Evolutionary conservation across 371 early-diverging fungal genomes (phyloP).

Genomic region (Lichtheimia hyalospora): DNA sequence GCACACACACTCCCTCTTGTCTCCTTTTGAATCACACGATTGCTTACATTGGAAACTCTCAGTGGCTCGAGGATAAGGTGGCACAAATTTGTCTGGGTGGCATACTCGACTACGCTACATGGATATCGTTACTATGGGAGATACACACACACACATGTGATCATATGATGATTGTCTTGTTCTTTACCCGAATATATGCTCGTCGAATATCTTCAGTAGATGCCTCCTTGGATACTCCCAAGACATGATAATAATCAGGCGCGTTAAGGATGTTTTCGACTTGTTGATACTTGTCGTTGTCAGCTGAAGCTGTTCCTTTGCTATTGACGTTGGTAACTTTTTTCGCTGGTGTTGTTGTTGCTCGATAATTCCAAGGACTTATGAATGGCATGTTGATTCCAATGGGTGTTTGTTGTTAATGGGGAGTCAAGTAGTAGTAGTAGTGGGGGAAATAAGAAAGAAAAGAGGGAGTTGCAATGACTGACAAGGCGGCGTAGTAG

Average conservation of each 20-base stretch:
- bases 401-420: too few relatives aligned
- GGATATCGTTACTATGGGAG: neutral
- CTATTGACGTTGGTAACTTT: neutral
- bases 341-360: neutral
- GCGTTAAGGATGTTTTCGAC: constrained; percentile 41
- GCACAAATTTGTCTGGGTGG: constrained; percentile 45
- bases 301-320: neutral
- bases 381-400: constrained; percentile 15
- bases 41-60: constrained; percentile 43
- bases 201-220: constrained; percentile 39
- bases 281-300: constrained; percentile 28
- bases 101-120: constrained; percentile 41
- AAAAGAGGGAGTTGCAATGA: too few relatives aligned
- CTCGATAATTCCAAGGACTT: constrained; percentile 10
- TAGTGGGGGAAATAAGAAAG: too few relatives aligned
- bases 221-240: constrained; percentile 30
- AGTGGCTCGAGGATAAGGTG: constrained; percentile 27
- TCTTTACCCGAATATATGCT: constrained; percentile 40
- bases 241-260: constrained; percentile 32
- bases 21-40: neutral
- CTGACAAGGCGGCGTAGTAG: too few relatives aligned
- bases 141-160: too few relatives aligned
- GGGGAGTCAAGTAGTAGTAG: too few relatives aligned
- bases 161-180: neutral
- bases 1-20: too few relatives aligned